A percentile compares a stretch with the other conserved stretches of the same genome.
These are phyloP conservation scores for Picea glauca DNA, from an alignment of 75 land plant species.

Conservation along the genomic window DNA sequence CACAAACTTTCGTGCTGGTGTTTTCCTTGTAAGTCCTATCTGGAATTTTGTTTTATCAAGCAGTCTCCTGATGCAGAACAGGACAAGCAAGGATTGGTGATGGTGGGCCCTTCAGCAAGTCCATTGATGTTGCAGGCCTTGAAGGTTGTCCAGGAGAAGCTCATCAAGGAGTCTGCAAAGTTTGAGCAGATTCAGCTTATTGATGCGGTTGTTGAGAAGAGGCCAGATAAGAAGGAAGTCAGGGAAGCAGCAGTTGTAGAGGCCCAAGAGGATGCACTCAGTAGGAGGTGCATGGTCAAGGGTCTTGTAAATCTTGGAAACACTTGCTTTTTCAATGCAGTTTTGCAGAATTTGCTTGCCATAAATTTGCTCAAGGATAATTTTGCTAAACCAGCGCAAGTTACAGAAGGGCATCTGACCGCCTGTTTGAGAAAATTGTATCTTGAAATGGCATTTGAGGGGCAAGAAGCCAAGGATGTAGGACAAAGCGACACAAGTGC, in stretches of 20 bases:
- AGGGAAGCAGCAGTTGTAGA: neutral
- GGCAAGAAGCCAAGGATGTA: conserved; percentile 11
- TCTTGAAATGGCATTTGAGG: conserved; percentile 7
- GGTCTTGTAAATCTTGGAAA: conserved; percentile 46
- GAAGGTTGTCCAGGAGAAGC: conserved; percentile 23
- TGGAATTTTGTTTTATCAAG: conserved; percentile 9
- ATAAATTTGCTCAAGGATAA: conserved; percentile 31
- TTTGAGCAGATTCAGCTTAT: conserved; percentile 4
- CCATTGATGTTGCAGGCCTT: conserved; percentile 3
- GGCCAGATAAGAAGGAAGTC: neutral
- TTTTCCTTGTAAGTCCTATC: conserved; percentile 18
- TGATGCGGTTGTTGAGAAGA: neutral
- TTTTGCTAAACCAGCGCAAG: conserved; percentile 16
- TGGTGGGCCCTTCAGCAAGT: conserved; percentile 1
- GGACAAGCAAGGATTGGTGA: conserved; percentile 2
- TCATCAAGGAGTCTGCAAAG: neutral
- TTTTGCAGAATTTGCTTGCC: conserved; percentile 46
- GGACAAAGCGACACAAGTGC: conserved; percentile 9
- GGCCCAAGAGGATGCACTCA: conserved; percentile 2
- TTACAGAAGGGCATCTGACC: conserved; percentile 31
- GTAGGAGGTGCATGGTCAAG: conserved; percentile 19
- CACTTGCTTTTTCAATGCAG: conserved; percentile 55
- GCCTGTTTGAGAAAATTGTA: conserved; percentile 28
- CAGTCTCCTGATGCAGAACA: neutral
- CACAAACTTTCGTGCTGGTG: conserved; percentile 34